These are phyloP conservation scores for Chalaropsis ovoidea DNA, from an alignment of 2,329 filamentous ascomycete species.

Conservation along the genomic window DNA sequence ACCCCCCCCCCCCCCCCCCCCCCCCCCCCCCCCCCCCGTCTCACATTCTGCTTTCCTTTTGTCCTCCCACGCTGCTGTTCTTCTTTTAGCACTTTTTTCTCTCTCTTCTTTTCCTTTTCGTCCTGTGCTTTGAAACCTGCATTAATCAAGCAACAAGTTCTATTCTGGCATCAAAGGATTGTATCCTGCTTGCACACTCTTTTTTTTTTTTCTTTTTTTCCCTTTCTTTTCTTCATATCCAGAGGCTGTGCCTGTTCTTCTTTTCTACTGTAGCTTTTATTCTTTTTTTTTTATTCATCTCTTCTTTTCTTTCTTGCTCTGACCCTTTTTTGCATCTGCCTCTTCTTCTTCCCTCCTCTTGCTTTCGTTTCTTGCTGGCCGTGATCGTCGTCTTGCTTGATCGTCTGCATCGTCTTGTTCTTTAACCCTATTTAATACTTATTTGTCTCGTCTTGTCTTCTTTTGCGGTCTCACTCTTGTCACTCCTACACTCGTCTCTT, in stretches of 20 bases:
- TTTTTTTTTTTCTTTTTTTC: background rate
- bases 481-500: conserved; percentile 4
- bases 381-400: conserved; percentile 7
- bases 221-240: background rate
- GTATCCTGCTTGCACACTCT: conserved; percentile 3
- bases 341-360: background rate
- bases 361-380: conserved; percentile 1
- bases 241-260: background rate
- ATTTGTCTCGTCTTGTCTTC: conserved; percentile 17
- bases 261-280: conserved; percentile 12
- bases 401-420: conserved; percentile 4
- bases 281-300: background rate
- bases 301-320: background rate
- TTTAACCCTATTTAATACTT: background rate
- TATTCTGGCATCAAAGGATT: conserved; percentile 16
- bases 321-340: background rate
- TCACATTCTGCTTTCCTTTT: background rate
- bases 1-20: background rate
- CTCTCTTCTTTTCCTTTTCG: conserved; percentile 12
- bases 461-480: conserved; percentile 1
- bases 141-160: conserved; percentile 6
- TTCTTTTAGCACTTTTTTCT: conserved; percentile 13
- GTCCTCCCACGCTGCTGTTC: background rate
- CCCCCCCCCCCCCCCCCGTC: background rate
- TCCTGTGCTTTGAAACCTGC: background rate